Conservation (phyloP, 2,329 filamentous ascomycete genomes). For the Sordariomycetes sp. region DNA sequence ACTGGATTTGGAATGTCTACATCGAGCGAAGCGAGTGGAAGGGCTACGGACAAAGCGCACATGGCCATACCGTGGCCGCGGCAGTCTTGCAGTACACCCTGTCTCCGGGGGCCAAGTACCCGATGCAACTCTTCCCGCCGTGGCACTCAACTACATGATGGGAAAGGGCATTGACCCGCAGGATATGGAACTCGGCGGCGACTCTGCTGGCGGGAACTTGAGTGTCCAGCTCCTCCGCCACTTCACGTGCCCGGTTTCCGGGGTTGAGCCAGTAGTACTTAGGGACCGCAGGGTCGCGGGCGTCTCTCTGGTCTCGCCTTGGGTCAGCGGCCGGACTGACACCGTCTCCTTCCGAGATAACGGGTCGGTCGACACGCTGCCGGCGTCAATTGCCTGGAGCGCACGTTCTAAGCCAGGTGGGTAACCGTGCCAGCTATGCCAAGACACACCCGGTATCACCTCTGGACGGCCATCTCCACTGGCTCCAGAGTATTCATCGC, state of each 20-base stretch:
- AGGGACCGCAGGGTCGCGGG: slow-evolving; percentile 13
- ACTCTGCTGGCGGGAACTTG: slow-evolving; percentile 22
- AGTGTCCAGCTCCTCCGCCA: slow-evolving; percentile 18
- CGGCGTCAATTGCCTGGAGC: slow-evolving; percentile 6
- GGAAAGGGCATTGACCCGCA: slow-evolving; percentile 13
- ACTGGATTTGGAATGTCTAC: slow-evolving; percentile 14
- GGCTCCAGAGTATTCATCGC: slow-evolving; percentile 4
- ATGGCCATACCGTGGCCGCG: slow-evolving; percentile 13
- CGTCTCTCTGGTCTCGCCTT: slow-evolving; percentile 19
- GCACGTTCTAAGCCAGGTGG: background rate
- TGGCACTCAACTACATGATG: slow-evolving; percentile 16
- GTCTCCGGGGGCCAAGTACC: slow-evolving; percentile 14
- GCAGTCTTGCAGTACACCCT: slow-evolving; percentile 21
- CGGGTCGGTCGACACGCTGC: slow-evolving; percentile 18
- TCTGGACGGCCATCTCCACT: slow-evolving; percentile 4
- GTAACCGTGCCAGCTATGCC: background rate
- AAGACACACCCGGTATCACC: slow-evolving; percentile 4
- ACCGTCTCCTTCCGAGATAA: slow-evolving; percentile 14
- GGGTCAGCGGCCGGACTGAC: slow-evolving; percentile 12
- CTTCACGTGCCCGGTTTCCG: slow-evolving; percentile 15
- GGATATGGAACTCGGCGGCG: slow-evolving; percentile 20
- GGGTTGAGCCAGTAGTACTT: slow-evolving; percentile 10
- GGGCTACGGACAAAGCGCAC: background rate
- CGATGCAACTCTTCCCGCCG: slow-evolving; percentile 17
- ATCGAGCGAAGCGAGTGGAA: slow-evolving; percentile 10